Evolutionary conservation across 2,329 filamentous ascomycete genomes (phyloP).

Genomic region (Fonsecaea pedrosoi): DNA sequence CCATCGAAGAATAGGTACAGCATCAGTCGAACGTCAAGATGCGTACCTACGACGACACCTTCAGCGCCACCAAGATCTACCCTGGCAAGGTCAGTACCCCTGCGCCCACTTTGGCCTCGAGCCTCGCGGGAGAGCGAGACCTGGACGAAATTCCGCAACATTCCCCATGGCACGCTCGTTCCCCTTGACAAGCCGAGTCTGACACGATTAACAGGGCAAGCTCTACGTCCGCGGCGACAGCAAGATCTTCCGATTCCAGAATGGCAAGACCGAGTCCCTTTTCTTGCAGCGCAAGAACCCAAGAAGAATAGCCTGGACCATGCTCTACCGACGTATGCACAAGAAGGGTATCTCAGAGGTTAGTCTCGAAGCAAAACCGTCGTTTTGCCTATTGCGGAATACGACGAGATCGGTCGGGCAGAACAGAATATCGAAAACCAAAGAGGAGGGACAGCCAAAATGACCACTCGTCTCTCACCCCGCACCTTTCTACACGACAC

Average conservation of each 20-base stretch:
- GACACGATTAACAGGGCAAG: constrained; percentile 75
- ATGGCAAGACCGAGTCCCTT: constrained; percentile 98
- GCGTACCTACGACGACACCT: constrained; percentile 80
- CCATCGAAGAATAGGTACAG: constrained; percentile 33
- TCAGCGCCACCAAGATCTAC: constrained; percentile 80
- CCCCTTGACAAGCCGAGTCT: constrained; percentile 30
- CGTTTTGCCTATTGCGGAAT: neutral
- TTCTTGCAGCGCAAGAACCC: constrained; percentile 99
- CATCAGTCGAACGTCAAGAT: constrained; percentile 60
- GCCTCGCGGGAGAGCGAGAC: constrained; percentile 10
- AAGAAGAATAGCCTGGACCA: constrained; percentile 98
- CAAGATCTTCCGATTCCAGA: constrained; percentile 99
- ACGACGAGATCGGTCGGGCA: neutral
- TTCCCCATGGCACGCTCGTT: neutral
- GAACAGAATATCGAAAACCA: neutral
- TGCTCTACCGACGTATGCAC: constrained; percentile 97
- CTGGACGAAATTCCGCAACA: constrained; percentile 5
- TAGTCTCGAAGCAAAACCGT: constrained; percentile 53
- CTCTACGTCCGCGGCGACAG: constrained; percentile 99
- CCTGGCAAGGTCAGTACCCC: constrained; percentile 72
- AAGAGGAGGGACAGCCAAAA: constrained; percentile 13
- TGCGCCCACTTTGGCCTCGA: neutral
- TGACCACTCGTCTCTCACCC: neutral
- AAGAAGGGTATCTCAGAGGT: constrained; percentile 99
- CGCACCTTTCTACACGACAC: neutral